These are phyloP conservation scores for Nevesoporus exiguus DNA, from an alignment of 768 basidiomycete species.

Conservation along the genomic window DNA sequence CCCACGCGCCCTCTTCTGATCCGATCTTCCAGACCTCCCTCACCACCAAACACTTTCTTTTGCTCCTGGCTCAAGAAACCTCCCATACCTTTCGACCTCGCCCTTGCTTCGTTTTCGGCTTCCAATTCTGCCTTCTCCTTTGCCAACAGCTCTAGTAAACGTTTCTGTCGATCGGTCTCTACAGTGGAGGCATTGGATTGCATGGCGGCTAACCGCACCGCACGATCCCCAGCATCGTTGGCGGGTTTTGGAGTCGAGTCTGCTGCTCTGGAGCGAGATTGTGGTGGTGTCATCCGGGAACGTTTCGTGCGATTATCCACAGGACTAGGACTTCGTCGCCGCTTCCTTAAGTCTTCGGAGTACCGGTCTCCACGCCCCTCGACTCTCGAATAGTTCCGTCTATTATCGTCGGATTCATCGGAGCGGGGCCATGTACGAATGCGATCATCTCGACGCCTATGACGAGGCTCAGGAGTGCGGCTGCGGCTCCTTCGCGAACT, in stretches of 20 bases:
- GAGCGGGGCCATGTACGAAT: slow-evolving; percentile 47
- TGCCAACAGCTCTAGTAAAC: slow-evolving; percentile 63
- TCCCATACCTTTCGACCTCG: slow-evolving; percentile 74
- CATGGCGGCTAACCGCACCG: slow-evolving; percentile 91
- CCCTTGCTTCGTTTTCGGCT: slow-evolving; percentile 63
- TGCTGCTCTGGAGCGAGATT: slow-evolving; percentile 18
- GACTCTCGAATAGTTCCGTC: slow-evolving; percentile 28
- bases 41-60: slow-evolving; percentile 79
- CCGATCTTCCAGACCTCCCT: slow-evolving; percentile 75
- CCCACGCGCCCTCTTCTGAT: slow-evolving; percentile 70
- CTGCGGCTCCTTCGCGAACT: slow-evolving; percentile 27
- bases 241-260: slow-evolving; percentile 12
- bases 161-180: slow-evolving; percentile 65
- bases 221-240: slow-evolving; percentile 51
- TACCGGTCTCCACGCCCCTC: slow-evolving; percentile 21
- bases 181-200: slow-evolving; percentile 64
- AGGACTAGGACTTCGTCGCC: slow-evolving; percentile 37
- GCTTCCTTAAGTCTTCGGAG: slow-evolving; percentile 37
- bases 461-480: slow-evolving; percentile 28
- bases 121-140: slow-evolving; percentile 78
- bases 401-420: slow-evolving; percentile 49
- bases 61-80: slow-evolving; percentile 79
- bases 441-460: slow-evolving; percentile 15
- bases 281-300: slow-evolving; percentile 41
- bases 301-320: slow-evolving; percentile 41